Evolutionary conservation across 495 filamentous ascomycete genomes (phyloP), one percentile per base, ranked within the genome.

Genomic region (Letharia lupina): DNA sequence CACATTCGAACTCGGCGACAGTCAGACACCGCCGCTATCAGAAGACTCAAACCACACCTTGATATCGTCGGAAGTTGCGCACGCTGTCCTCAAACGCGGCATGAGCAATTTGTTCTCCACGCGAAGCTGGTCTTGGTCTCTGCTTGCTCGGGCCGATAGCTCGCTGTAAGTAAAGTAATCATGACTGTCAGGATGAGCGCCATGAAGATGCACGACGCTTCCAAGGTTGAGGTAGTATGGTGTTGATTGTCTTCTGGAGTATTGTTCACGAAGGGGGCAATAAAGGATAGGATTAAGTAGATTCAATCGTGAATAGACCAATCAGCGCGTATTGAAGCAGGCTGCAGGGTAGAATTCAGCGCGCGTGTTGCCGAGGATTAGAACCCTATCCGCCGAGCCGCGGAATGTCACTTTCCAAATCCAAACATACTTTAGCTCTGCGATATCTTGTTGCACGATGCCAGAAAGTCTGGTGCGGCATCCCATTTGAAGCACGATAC

Each of bases 1-100:
- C 11, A 76, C 70, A 62, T 74, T 77, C 23, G 75, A 78, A 68
- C 68, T 83, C 54, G 68, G 40, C 7, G 73, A 82, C n/a, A 28
- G 18, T 37, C 62, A 39, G 16, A 23, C 44, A 23, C 44, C 23
- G 23, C 47, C 28, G 23, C 47, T 1, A 23, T 28, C n/a, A 12
- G 28, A n/a, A 50, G 47, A 23, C 1, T 41, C 33, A 12, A 37
- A 37, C 31, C 33, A 41, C 37, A 62, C 35, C 16, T n/a, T 62
- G 60, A n/a, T 18, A 1, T n/a, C 40, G 15, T 41, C 16, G 35
- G 39, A 62, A 9, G 23, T 20, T 18, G 18, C n/a, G 28, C 28
- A 37, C 3, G 57, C 57, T 41, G 18, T 37, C 20, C 6, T 39
- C 31, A 60, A 60, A 41, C 33, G 44, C 16, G 15, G 44, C 44